These are phyloP conservation scores for Oryza meridionalis DNA, from an alignment of 176 grass and related monocot species.

Conservation along the genomic window DNA sequence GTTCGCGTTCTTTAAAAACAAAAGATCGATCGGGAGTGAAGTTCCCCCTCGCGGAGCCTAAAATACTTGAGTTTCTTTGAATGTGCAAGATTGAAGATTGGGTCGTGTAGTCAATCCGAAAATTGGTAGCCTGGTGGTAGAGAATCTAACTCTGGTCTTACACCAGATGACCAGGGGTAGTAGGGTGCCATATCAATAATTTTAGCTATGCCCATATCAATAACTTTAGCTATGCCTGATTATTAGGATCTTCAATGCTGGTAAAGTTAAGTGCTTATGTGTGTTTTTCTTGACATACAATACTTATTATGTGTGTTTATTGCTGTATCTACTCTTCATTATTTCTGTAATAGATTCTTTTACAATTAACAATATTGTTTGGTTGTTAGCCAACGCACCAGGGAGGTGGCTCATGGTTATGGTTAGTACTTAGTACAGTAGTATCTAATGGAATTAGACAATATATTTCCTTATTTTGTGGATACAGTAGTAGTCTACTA, in stretches of 20 bases:
- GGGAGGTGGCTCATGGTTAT: background rate
- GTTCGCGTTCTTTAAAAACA: background rate
- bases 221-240: background rate
- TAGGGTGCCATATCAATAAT: background rate
- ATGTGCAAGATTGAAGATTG: background rate
- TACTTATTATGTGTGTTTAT: background rate
- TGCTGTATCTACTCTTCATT: background rate
- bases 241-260: background rate
- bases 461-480: background rate
- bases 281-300: too few relatives aligned
- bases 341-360: background rate
- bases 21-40: background rate
- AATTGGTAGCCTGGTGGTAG: background rate
- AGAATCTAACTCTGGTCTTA: background rate
- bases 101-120: background rate
- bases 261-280: too few relatives aligned
- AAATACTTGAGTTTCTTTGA: too few relatives aligned
- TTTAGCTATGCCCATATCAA: background rate
- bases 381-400: background rate
- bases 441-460: background rate
- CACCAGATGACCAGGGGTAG: background rate
- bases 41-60: too few relatives aligned
- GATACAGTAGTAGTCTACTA: background rate
- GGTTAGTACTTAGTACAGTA: too few relatives aligned
- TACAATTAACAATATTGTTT: background rate